Percentiles rank a stretch among this genome's conserved stretches.
These are phyloP conservation scores for Coprinopsis marcescibilis DNA, from an alignment of 768 basidiomycete species.

Conservation along the genomic window DNA sequence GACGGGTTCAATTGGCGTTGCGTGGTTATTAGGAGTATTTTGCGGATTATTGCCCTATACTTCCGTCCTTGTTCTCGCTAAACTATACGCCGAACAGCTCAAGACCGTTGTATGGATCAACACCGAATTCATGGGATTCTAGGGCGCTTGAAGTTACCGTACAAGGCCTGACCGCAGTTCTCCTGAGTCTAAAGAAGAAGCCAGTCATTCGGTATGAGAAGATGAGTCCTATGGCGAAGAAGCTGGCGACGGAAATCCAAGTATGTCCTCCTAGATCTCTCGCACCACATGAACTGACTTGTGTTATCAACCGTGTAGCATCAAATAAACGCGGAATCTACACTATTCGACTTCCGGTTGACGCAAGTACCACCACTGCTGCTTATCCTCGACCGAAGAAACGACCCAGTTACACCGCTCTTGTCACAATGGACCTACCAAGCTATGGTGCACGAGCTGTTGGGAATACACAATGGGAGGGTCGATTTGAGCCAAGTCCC, in stretches of 20 bases:
- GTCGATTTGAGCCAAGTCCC: constrained; percentile 82
- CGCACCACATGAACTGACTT: neutral
- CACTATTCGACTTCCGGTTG: constrained; percentile 87
- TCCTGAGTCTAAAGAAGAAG: constrained; percentile 94
- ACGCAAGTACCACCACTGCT: constrained; percentile 86
- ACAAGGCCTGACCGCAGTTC: constrained; percentile 76
- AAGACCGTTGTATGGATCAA: constrained; percentile 66
- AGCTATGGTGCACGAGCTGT: constrained; percentile 96
- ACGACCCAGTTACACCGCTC: constrained; percentile 95
- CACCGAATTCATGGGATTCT: constrained; percentile 68
- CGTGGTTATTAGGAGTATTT: constrained; percentile 79
- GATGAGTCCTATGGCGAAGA: constrained; percentile 90
- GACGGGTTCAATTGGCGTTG: neutral
- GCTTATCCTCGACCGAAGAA: constrained; percentile 89
- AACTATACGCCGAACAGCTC: constrained; percentile 62
- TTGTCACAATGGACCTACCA: constrained; percentile 99
- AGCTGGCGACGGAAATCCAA: constrained; percentile 80
- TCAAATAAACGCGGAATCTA: constrained; percentile 71
- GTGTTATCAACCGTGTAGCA: constrained; percentile 39
- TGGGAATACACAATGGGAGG: constrained; percentile 91
- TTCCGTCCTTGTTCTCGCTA: constrained; percentile 83
- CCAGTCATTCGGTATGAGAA: constrained; percentile 91
- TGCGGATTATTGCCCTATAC: constrained; percentile 88
- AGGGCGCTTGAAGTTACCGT: constrained; percentile 72
- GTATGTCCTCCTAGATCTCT: constrained; percentile 32